Conservation (phyloP, 768 basidiomycete genomes). For the Naganishia vaughanmartiniae region DNA sequence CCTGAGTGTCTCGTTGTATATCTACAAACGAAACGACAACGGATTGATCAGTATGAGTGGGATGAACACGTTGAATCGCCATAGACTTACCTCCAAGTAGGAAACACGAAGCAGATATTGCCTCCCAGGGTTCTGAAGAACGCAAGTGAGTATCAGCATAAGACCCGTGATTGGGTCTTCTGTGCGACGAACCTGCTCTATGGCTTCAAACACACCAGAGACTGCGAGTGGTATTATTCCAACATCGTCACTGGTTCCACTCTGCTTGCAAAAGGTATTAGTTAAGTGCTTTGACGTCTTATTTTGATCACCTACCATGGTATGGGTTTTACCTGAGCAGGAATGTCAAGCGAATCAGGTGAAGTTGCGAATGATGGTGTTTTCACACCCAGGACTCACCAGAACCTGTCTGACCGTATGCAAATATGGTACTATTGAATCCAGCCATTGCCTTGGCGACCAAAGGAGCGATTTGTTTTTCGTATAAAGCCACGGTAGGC, state of each 20-base stretch:
- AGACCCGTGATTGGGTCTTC: no score
- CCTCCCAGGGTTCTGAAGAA: conserved; percentile 41
- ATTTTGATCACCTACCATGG: conserved; percentile 25
- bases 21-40: conserved; percentile 17
- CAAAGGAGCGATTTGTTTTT: conserved; percentile 42
- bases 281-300: background rate
- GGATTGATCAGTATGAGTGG: background rate
- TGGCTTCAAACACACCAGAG: conserved; percentile 50
- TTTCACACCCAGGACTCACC: conserved; percentile 16
- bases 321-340: conserved; percentile 26
- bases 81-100: conserved; percentile 42
- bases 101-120: conserved; percentile 49
- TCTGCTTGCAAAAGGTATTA: conserved; percentile 9
- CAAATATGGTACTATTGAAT: conserved; percentile 52
- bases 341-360: background rate
- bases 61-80: background rate
- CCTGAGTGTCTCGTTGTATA: conserved; percentile 50
- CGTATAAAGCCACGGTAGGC: conserved; percentile 44
- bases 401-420: conserved; percentile 51
- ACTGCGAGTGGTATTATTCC: conserved; percentile 51
- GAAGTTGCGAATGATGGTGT: background rate
- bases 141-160: background rate
- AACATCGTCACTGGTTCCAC: conserved; percentile 42
- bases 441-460: conserved; percentile 51
- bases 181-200: conserved; percentile 42